phyloP scores from a whole-genome alignment of 2,329 filamentous ascomycete species.

The Tolypocladium ovalisporum region DNA sequence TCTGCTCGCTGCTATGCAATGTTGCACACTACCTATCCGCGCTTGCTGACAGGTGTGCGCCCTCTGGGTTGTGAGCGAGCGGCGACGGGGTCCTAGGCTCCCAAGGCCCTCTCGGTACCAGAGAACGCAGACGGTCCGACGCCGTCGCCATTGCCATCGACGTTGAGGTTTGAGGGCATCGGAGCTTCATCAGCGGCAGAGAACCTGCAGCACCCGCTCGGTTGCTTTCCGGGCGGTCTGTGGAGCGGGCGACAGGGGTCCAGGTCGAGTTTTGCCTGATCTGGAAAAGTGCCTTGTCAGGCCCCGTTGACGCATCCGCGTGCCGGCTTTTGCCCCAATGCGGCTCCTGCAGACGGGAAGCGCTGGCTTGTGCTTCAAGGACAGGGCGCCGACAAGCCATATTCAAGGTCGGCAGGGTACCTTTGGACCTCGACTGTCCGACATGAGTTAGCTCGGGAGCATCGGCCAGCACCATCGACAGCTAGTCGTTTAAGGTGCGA shows the following conservation, averaged over 20 bases:
- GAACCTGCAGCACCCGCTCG: background rate
- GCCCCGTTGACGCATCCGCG: background rate
- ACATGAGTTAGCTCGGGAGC: background rate
- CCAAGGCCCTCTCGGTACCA: background rate
- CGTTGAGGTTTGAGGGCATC: too few species aligned
- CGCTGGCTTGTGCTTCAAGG: background rate
- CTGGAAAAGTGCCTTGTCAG: conserved; percentile 4
- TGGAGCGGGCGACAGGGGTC: background rate
- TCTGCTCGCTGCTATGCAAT: too few species aligned
- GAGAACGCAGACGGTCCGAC: background rate
- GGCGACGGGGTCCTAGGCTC: background rate
- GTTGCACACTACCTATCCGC: too few species aligned
- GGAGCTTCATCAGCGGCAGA: too few species aligned
- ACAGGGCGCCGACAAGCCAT: background rate
- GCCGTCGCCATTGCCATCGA: background rate
- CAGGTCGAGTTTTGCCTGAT: background rate
- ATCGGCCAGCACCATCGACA: background rate
- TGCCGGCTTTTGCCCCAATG: background rate
- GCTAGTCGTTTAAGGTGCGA: background rate
- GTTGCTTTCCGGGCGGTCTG: background rate
- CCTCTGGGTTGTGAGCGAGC: background rate
- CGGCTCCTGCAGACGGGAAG: background rate
- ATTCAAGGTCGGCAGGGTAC: background rate
- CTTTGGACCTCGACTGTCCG: background rate
- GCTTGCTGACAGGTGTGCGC: background rate